A percentile compares a stretch with the other conserved stretches of the same genome.
phyloP scores from a whole-genome alignment of 2,329 filamentous ascomycete species.

The Aspergillus sp. region DNA sequence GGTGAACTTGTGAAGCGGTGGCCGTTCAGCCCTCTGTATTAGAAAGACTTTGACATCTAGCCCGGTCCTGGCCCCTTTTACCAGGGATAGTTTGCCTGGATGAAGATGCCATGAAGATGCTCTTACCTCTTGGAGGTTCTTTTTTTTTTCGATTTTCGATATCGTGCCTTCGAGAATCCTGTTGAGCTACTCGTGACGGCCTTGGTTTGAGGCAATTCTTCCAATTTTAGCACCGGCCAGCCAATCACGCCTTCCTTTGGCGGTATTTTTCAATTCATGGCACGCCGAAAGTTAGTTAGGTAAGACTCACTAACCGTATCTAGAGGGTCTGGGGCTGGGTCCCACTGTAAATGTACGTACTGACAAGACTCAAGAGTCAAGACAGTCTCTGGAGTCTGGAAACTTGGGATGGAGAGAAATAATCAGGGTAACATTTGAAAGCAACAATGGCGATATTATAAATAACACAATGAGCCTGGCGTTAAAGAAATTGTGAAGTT shows the following conservation, averaged over 20 bases:
- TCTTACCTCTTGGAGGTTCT: not conserved
- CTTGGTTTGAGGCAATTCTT: conserved; percentile 18
- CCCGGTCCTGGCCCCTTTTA: not conserved
- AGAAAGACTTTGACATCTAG: not conserved
- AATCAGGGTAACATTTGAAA: not conserved
- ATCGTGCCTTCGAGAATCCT: not conserved
- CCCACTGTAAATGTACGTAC: not conserved
- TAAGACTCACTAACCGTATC: conserved; percentile 5
- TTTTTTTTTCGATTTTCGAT: not conserved
- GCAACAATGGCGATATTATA: not conserved
- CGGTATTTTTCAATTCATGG: conserved; percentile 18
- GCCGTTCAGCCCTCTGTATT: not conserved
- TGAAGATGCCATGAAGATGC: not conserved
- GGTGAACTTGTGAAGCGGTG: not conserved
- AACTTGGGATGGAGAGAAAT: not conserved
- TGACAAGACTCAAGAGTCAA: not conserved
- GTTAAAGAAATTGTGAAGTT: conserved; percentile 7
- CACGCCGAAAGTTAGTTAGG: conserved; percentile 5
- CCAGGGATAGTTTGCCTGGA: not conserved
- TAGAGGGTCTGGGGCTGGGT: not conserved
- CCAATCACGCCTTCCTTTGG: conserved; percentile 17
- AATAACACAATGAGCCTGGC: not conserved
- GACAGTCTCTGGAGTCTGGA: not conserved
- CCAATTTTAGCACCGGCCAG: conserved; percentile 18
- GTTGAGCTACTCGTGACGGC: not conserved